phyloP scores from a whole-genome alignment of 1,284 basidiomycete species.

The Cutaneotrichosporon sp. region DNA sequence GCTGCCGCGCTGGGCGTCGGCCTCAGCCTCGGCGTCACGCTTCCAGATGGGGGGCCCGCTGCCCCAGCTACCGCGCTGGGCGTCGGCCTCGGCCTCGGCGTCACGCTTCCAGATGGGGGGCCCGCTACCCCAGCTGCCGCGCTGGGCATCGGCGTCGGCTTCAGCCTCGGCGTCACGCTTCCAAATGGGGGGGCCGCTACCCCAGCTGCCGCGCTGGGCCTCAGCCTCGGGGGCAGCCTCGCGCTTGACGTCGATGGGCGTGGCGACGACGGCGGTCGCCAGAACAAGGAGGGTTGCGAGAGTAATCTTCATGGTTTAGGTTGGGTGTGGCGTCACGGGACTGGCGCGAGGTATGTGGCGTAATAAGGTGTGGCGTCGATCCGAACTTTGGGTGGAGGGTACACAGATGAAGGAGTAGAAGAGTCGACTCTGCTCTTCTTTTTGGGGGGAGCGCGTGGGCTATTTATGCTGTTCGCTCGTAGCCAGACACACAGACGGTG shows the following conservation, averaged over 20 bases:
- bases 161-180: neutral
- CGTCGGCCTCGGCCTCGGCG: neutral
- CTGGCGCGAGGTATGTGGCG: neutral
- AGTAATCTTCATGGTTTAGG: conserved; percentile 1
- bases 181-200: neutral
- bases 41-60: neutral
- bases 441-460: neutral
- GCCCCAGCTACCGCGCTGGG: neutral
- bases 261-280: neutral
- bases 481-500: neutral
- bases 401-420: neutral
- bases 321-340: neutral
- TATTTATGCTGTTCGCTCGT: neutral
- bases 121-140: too few species aligned
- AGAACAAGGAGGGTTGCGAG: neutral
- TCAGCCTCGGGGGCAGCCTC: neutral
- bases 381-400: neutral
- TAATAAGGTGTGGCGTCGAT: neutral
- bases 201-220: too few species aligned
- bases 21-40: neutral
- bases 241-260: neutral
- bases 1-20: too few species aligned
- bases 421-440: neutral
- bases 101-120: neutral
- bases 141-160: too few species aligned